Evolutionary conservation across 768 basidiomycete species (phyloP).

Genomic region (Lactifluus hygrophoroides): DNA sequence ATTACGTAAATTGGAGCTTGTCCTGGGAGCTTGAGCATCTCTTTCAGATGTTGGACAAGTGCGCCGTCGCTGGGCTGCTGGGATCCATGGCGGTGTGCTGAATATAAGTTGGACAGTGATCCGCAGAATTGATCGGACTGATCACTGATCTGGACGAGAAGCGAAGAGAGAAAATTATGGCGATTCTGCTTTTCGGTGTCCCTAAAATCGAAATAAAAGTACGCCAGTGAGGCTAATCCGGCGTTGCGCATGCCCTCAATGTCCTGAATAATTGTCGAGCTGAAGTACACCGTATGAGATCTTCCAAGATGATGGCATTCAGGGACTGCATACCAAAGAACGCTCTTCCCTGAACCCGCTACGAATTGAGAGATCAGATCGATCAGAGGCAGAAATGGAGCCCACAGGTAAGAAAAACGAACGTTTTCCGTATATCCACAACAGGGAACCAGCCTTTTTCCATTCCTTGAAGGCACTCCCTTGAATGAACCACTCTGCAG

Average conservation of each 20-base stretch:
- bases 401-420: neutral
- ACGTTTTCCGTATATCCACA: neutral
- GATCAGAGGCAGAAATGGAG: neutral
- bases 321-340: neutral
- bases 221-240: neutral
- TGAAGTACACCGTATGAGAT: neutral
- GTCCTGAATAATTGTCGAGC: neutral
- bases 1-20: neutral
- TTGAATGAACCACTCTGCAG: neutral
- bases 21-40: neutral
- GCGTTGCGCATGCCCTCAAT: neutral
- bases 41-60: neutral
- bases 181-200: neutral
- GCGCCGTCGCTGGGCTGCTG: neutral
- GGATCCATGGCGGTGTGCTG: neutral
- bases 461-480: neutral
- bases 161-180: neutral
- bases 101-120: neutral
- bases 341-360: neutral
- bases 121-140: neutral
- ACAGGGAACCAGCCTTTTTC: neutral
- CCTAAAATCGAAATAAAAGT: neutral
- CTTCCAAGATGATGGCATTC: neutral
- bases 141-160: neutral
- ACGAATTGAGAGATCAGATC: neutral